Evolutionary conservation across 106 monocot genomes (phyloP).

Genomic region (Amphibolis antarctica): DNA sequence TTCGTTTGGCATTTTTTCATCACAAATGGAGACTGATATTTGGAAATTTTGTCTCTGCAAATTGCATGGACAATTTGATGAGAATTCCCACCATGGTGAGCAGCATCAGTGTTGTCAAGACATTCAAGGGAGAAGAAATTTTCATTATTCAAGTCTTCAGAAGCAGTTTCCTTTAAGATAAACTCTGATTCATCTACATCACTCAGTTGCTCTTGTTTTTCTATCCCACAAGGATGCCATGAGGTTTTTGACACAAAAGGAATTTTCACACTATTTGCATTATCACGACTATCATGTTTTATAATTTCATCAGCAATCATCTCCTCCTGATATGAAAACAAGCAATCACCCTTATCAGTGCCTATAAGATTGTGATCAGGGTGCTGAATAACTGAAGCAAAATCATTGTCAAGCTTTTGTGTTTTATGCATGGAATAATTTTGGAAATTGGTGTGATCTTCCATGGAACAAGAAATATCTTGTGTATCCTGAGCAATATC

Average conservation of each 20-base stretch:
- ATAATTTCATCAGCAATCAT: conserved; percentile 10
- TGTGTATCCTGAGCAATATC: conserved; percentile 1
- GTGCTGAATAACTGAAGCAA: conserved; percentile 3
- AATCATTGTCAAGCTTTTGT: conserved; percentile 5
- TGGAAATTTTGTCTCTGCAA: conserved; percentile 8
- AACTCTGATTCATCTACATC: conserved; percentile 6
- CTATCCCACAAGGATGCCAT: background rate
- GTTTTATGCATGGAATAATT: conserved; percentile 1
- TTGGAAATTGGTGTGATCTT: conserved; percentile 11
- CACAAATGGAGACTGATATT: conserved; percentile 1
- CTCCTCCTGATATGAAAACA: conserved; percentile 5
- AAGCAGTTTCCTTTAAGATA: conserved; percentile 12
- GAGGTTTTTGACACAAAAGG: conserved; percentile 7
- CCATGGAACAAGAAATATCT: conserved; percentile 1
- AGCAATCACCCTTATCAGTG: conserved; percentile 8
- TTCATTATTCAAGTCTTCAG: background rate
- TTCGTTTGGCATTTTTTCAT: conserved; percentile 23
- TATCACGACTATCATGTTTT: conserved; percentile 8
- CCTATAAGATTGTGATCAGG: conserved; percentile 6
- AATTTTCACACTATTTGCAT: conserved; percentile 4
- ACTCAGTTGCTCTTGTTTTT: conserved; percentile 7
- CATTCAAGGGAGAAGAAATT: background rate
- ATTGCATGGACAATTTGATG: background rate
- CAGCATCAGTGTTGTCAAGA: conserved; percentile 1
- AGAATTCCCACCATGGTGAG: background rate